A percentile compares a stretch with the other conserved stretches of the same genome.
These are phyloP conservation scores for Martensiomyces pterosporus DNA, from an alignment of 192 early-diverging fungal species.

Conservation along the genomic window DNA sequence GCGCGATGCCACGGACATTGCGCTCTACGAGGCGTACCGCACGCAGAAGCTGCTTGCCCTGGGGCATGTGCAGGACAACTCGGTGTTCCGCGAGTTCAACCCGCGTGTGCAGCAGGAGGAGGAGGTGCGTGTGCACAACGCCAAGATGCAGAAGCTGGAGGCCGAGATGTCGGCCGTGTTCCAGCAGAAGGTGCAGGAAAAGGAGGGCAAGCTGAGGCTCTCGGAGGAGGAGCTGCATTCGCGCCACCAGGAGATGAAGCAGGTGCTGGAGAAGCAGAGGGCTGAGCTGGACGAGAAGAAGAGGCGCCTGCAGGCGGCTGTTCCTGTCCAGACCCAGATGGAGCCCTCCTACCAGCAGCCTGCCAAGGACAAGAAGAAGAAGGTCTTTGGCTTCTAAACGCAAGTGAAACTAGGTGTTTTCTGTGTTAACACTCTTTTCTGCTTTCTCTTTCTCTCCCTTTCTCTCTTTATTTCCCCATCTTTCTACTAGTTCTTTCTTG, in stretches of 20 bases:
- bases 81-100: slow-evolving; percentile 75
- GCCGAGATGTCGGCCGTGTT: slow-evolving; percentile 98
- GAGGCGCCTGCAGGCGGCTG: slow-evolving; percentile 58
- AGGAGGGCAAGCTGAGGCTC: slow-evolving; percentile 94
- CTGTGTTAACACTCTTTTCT: slow-evolving; percentile 1
- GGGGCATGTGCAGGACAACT: slow-evolving; percentile 72
- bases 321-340: background rate
- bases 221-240: slow-evolving; percentile 93
- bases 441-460: background rate
- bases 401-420: too few species aligned
- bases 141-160: slow-evolving; percentile 95
- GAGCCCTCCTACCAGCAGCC: slow-evolving; percentile 13
- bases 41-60: slow-evolving; percentile 86
- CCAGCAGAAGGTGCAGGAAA: slow-evolving; percentile 96
- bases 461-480: slow-evolving; percentile 1
- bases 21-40: slow-evolving; percentile 93
- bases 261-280: slow-evolving; percentile 87
- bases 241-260: slow-evolving; percentile 96
- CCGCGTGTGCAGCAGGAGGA: slow-evolving; percentile 77
- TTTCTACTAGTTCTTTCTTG: slow-evolving; percentile 1
- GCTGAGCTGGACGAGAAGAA: slow-evolving; percentile 92
- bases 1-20: slow-evolving; percentile 80
- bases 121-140: slow-evolving; percentile 83
- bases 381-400: slow-evolving; percentile 27
- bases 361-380: slow-evolving; percentile 46